Evolutionary conservation across 164 flowering plant species (phyloP).

Genomic region (Tetracentron sinense): DNA sequence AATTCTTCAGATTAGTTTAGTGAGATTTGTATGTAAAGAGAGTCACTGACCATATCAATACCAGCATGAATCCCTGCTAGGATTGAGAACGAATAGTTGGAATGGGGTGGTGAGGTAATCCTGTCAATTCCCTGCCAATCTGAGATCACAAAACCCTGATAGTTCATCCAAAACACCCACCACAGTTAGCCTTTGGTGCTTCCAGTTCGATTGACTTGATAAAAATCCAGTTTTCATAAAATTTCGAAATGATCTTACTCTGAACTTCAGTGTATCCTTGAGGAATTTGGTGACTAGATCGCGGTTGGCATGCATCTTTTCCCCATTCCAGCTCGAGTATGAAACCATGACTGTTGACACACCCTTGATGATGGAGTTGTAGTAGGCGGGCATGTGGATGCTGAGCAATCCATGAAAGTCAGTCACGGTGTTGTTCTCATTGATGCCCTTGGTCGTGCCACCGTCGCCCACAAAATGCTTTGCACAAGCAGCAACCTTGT

Average conservation of each 20-base stretch:
- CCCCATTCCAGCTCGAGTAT: slow-evolving; percentile 35
- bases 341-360: slow-evolving; percentile 40
- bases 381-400: slow-evolving; percentile 33
- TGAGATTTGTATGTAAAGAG: no score
- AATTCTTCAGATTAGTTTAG: no score
- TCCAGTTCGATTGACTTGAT: neutral
- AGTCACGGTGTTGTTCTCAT: slow-evolving; percentile 28
- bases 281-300: slow-evolving; percentile 28
- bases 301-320: slow-evolving; percentile 28
- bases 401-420: slow-evolving; percentile 20
- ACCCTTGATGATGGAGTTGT: slow-evolving; percentile 25
- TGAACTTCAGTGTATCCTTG: slow-evolving; percentile 24
- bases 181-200: neutral
- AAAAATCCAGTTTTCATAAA: neutral
- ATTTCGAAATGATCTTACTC: slow-evolving; percentile 6
- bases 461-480: no score
- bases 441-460: no score
- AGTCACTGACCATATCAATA: slow-evolving; percentile 43
- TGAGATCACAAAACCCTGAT: slow-evolving; percentile 48
- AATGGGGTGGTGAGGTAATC: slow-evolving; percentile 33
- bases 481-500: no score
- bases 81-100: slow-evolving; percentile 37
- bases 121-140: slow-evolving; percentile 44
- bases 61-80: slow-evolving; percentile 37
- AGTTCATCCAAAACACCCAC: neutral